A percentile compares a stretch with the other conserved stretches of the same genome.
Evolutionary conservation across 1,139 yeast species (phyloP).

Genomic region (Blastobotrys persicus): DNA sequence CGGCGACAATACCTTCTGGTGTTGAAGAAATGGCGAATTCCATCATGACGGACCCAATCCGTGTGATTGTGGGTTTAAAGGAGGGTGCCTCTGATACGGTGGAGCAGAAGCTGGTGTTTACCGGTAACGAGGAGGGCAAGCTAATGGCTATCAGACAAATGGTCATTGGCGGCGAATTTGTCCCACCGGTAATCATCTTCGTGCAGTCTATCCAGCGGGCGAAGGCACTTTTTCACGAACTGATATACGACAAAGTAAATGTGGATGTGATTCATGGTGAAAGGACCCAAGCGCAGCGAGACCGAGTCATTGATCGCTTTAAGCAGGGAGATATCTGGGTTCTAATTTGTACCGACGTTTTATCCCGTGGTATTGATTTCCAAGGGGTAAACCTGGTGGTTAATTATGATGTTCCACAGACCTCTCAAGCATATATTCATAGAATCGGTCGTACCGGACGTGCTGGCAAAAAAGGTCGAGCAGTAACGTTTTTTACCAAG

Average conservation of each 20-base stretch:
- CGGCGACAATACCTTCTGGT: conserved; percentile 93
- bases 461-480: conserved; percentile 82
- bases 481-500: conserved; percentile 90
- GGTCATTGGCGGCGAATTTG: conserved; percentile 68
- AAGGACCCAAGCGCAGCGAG: conserved; percentile 85
- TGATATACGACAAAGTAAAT: conserved; percentile 83
- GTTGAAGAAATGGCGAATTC: conserved; percentile 86
- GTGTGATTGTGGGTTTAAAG: conserved; percentile 88
- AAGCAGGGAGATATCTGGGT: conserved; percentile 94
- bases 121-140: conserved; percentile 95
- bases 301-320: conserved; percentile 77
- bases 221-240: conserved; percentile 88
- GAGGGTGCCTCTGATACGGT: conserved; percentile 87
- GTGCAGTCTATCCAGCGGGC: conserved; percentile 92
- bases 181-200: conserved; percentile 91
- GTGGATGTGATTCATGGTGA: conserved; percentile 97
- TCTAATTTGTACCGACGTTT: conserved; percentile 90
- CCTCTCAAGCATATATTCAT: conserved; percentile 94
- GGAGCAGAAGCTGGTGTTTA: conserved; percentile 78
- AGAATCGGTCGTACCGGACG: conserved; percentile 99
- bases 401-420: conserved; percentile 93
- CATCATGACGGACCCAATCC: conserved; percentile 80
- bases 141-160: conserved; percentile 85
- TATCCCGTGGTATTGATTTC: conserved; percentile 96
- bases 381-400: conserved; percentile 92